Percentiles rank a stretch among this genome's conserved stretches.
These are phyloP conservation scores for Cunninghamia lanceolata DNA, from an alignment of 75 land plant species.

Conservation along the genomic window DNA sequence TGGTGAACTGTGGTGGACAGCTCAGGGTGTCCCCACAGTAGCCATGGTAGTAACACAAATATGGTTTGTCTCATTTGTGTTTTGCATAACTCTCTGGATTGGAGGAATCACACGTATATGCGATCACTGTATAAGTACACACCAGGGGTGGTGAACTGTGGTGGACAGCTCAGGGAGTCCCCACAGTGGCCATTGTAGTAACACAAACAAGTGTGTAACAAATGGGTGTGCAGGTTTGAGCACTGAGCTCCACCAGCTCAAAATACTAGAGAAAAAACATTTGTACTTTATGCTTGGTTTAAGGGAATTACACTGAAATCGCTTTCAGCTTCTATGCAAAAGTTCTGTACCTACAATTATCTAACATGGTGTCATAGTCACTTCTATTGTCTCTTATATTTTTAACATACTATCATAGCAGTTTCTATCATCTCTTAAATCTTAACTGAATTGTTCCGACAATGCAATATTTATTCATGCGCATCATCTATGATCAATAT, in stretches of 20 bases:
- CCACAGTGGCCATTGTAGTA: too few species aligned
- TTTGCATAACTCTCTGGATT: too few species aligned
- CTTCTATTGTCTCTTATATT: background rate
- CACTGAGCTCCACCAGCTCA: background rate
- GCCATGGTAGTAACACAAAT: background rate
- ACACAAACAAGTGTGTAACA: background rate
- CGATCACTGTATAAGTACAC: too few species aligned
- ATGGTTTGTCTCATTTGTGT: too few species aligned
- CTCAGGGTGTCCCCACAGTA: background rate
- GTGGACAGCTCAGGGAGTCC: too few species aligned
- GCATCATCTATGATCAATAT: background rate
- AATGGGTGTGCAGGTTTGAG: too few species aligned
- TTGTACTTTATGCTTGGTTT: background rate
- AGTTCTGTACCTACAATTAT: background rate
- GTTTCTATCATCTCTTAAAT: background rate
- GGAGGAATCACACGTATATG: too few species aligned
- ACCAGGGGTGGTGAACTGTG: too few species aligned
- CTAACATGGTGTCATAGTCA: background rate
- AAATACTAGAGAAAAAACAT: background rate
- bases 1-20: background rate
- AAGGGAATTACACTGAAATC: background rate
- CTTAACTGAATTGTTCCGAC: background rate
- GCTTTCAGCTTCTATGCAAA: background rate
- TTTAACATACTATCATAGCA: background rate
- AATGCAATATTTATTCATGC: background rate